Conservation (phyloP, 2,329 filamentous ascomycete genomes). For the Fusarium tricinctum region DNA sequence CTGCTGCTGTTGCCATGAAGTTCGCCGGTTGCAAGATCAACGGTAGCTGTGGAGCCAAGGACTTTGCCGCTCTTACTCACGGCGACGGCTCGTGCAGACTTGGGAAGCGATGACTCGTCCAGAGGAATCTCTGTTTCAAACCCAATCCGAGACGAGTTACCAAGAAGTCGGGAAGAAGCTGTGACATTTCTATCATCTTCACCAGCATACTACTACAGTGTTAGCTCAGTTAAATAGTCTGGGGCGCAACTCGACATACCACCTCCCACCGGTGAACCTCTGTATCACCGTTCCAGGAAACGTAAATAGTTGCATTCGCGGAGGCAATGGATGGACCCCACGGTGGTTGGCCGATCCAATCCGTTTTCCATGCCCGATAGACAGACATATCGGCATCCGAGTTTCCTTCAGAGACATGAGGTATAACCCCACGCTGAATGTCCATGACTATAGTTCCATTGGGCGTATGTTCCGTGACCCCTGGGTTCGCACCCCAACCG, state of each 20-base stretch:
- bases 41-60: constrained; percentile 38
- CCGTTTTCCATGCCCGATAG: constrained; percentile 48
- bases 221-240: background rate
- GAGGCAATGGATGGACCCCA: constrained; percentile 48
- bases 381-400: constrained; percentile 36
- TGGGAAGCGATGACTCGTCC: constrained; percentile 8
- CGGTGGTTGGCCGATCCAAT: constrained; percentile 46
- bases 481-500: constrained; percentile 69
- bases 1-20: constrained; percentile 44
- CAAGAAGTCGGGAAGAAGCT: constrained; percentile 22
- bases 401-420: constrained; percentile 49
- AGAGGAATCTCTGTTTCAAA: constrained; percentile 42
- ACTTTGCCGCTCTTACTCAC: constrained; percentile 37
- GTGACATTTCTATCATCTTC: constrained; percentile 40
- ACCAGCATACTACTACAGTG: constrained; percentile 31
- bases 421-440: constrained; percentile 60
- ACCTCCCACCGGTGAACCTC: constrained; percentile 45
- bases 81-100: constrained; percentile 37
- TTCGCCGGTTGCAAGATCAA: constrained; percentile 40
- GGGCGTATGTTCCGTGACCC: constrained; percentile 60
- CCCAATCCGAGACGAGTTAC: constrained; percentile 41
- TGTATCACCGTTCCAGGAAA: constrained; percentile 51
- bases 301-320: constrained; percentile 36
- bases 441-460: constrained; percentile 53
- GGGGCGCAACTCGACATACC: constrained; percentile 22